Evolutionary conservation across 768 basidiomycete species (phyloP), one percentile per base, ranked within the genome.

Genomic region (Pleurotus citrinopileatus): DNA sequence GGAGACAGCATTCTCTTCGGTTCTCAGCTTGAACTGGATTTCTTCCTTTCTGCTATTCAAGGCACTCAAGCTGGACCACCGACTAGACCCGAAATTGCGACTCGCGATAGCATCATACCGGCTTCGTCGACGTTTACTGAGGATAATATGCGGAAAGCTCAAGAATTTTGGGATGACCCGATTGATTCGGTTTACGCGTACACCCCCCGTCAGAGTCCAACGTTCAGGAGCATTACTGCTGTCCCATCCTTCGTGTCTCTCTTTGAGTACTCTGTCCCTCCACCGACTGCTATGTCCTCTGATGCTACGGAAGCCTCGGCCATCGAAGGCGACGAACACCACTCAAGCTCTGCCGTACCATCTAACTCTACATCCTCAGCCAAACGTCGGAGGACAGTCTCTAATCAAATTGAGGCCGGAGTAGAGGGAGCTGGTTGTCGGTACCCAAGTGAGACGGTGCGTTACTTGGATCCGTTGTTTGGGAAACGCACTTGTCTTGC

Each of bases 151-250:
- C 48, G 25, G 28, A 51, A 37, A 25, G 48, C 48, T 19, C 23
- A 51, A 34, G 9, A 51, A 26, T 51, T 51, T n/a, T 51, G 48
- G 48, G 48, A 51, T 36, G 48, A 51, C n/a, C 48, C 34, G 2
- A n/a, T 19, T 37, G n/a, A 13, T 34, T 15, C 48, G 10, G 13
- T 51, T 10, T 51, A 32, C 34, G 20, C 48, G 8, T 26, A 51
- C 17, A 51, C 29, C 34, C 48, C 38, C 7, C 17, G 19, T 40
- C 38, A 40, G 17, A 40, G 38, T 19, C 38, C 38, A 12, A 15
- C 38, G 7, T 40, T n/a, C 17, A 19, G 19, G 38, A 40, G 17
- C 5, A 7, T 40, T 19, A 19, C 38, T 40, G 17, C 38, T 19
- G 38, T 40, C 7, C 38, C 38, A 19, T 40, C 38, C 17, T 40